These are phyloP conservation scores for Colletotrichum sp. DNA, from an alignment of 2,329 filamentous ascomycete species.

Conservation along the genomic window DNA sequence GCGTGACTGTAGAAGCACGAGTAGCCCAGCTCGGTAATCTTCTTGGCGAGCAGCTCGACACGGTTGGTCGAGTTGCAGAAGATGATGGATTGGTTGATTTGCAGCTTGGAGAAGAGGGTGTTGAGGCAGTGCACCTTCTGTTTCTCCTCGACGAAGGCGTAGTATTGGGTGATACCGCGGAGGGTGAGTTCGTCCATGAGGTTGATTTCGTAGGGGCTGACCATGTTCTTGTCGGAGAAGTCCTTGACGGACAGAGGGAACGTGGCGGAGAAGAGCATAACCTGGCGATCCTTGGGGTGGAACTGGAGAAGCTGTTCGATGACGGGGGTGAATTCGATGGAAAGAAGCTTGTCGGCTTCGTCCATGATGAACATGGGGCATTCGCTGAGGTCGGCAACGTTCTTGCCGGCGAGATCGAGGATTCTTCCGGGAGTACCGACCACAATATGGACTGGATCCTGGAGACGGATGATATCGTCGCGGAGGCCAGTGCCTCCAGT, in stretches of 20 bases:
- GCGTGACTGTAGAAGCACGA: constrained; percentile 99
- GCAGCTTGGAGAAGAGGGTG: constrained; percentile 97
- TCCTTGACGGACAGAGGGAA: constrained; percentile 97
- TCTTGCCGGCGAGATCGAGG: constrained; percentile 93
- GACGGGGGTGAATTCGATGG: constrained; percentile 94
- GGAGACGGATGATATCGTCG: constrained; percentile 94
- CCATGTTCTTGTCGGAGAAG: constrained; percentile 99
- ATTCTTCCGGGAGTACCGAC: constrained; percentile 97
- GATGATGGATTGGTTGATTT: constrained; percentile 99
- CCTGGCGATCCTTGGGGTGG: constrained; percentile 95
- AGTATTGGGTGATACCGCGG: constrained; percentile 98
- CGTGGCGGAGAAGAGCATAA: constrained; percentile 99
- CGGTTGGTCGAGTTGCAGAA: constrained; percentile 99
- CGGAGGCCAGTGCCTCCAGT: constrained; percentile 94
- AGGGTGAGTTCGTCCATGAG: constrained; percentile 99
- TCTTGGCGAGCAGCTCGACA: constrained; percentile 96
- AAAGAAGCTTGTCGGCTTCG: constrained; percentile 97
- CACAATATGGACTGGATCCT: constrained; percentile 95
- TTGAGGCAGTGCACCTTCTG: constrained; percentile 99
- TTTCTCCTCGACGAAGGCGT: constrained; percentile 98
- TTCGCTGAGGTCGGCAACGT: constrained; percentile 92
- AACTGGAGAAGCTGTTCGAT: constrained; percentile 96
- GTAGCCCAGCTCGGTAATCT: constrained; percentile 98
- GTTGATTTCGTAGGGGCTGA: constrained; percentile 96
- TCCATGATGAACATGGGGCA: constrained; percentile 99